A percentile compares a stretch with the other conserved stretches of the same genome.
These are phyloP conservation scores for Phytomonas sp. DNA, from an alignment of 208 protist species.

Conservation along the genomic window DNA sequence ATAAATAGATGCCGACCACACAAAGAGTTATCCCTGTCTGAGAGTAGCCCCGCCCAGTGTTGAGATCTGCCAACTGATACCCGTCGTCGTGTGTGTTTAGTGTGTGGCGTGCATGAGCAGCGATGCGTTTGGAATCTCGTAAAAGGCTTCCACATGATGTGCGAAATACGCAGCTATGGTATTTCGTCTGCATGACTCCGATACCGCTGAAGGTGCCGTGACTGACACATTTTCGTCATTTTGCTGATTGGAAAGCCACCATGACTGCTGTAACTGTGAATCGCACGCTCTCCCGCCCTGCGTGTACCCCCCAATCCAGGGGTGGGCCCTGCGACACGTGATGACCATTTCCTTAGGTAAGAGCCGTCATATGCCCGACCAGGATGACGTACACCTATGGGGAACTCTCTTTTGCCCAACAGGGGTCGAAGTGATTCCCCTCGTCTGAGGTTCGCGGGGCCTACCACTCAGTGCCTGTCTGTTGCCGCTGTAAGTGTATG, in stretches of 20 bases:
- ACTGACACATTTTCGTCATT: slow-evolving; percentile 12
- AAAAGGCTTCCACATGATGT: slow-evolving; percentile 12
- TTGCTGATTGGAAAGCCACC: slow-evolving; percentile 12
- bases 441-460: too few relatives aligned
- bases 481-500: too few relatives aligned
- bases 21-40: slow-evolving; percentile 39
- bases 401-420: too few relatives aligned
- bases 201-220: slow-evolving; percentile 24
- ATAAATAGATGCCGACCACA: slow-evolving; percentile 22
- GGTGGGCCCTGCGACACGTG: too few relatives aligned
- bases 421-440: too few relatives aligned
- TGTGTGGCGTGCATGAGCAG: not conserved
- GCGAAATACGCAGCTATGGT: not conserved
- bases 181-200: slow-evolving; percentile 16
- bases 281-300: not conserved
- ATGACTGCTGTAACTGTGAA: slow-evolving; percentile 4
- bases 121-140: not conserved
- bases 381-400: too few relatives aligned
- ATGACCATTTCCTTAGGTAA: too few relatives aligned
- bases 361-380: too few relatives aligned
- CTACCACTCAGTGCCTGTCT: too few relatives aligned
- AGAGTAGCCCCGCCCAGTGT: not conserved
- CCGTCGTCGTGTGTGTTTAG: too few relatives aligned
- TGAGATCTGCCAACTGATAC: too few relatives aligned
- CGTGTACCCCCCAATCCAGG: not conserved